Evolutionary conservation across 371 early-diverging fungal species (phyloP), one percentile per base, ranked within the genome.

Genomic region (Circinella minor): DNA sequence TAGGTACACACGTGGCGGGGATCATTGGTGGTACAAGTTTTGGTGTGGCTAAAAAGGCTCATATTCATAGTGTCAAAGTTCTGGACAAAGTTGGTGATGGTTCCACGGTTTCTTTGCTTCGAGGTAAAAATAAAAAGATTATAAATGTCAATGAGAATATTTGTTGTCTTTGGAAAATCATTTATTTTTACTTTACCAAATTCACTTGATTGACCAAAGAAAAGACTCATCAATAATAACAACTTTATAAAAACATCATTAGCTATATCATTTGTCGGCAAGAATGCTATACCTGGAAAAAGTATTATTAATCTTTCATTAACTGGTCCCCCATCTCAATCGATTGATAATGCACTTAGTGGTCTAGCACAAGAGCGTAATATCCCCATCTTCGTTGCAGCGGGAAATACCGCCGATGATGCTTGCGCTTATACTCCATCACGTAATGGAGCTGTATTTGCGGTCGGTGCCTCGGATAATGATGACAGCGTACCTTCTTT

Each of bases 1-100:
- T 55, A 79, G 94, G 94, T 20, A 93, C 94, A 13, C 93, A 91
- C 74, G 87, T 86, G 55, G 86, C 92, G 14, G 92, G 92, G 36
- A 86, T 87, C 49, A 86, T 92, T 57, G 92, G 83, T 61, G 90
- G 91, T 11, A 74, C 72, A 3, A 74, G 68, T 10, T 83, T 70
- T 72, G 94, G 93, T 63, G 86, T 94, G 34, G 91, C 92, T 18
- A 91, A 90, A 71, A 83, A 87, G 13, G 84, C 81, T 6, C 76
- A 67, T 1, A 38, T 93, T 8, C 84, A 89, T 47, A 89, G 89
- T 38, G 84, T 92, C 38, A 92, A 92, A 72, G 89, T 91, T 37
- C 76, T 94, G 57, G 83, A 87, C 64, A 69, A 72, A 15, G 66
- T 71, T 39, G 90, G 90, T 9, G 76, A 79, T 55, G 90, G 90